Percentiles rank a stretch among this genome's conserved stretches.
Conservation (phyloP, 2,329 filamentous ascomycete genomes). For the Xylariaceae sp. region DNA sequence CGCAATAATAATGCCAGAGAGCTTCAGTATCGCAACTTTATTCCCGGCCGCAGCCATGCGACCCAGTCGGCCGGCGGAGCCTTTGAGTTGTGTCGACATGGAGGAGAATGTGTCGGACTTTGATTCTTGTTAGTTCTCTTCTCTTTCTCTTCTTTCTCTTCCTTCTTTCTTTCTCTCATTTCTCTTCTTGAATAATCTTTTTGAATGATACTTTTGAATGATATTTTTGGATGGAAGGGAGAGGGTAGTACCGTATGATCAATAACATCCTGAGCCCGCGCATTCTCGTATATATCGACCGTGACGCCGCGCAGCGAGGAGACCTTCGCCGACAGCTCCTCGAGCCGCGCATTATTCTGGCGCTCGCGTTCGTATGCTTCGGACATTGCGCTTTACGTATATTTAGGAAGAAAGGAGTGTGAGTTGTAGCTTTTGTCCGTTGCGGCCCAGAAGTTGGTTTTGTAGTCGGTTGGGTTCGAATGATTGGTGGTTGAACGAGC, state of each 20-base stretch:
- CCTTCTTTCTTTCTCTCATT: too few species aligned
- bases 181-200: too few species aligned
- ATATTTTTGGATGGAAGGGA: not conserved
- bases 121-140: not conserved
- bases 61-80: conserved; percentile 73
- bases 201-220: not conserved
- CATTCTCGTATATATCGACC: conserved; percentile 96
- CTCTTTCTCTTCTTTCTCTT: not conserved
- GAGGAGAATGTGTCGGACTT: conserved; percentile 87
- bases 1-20: conserved; percentile 75
- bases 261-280: conserved; percentile 79
- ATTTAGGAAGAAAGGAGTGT: not conserved
- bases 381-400: conserved; percentile 47
- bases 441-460: not conserved
- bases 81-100: conserved; percentile 76
- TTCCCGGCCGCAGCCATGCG: conserved; percentile 90
- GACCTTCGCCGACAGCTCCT: conserved; percentile 86
- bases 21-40: conserved; percentile 83
- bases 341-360: conserved; percentile 92
- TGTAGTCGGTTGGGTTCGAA: not conserved
- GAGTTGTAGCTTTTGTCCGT: not conserved
- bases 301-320: conserved; percentile 89
- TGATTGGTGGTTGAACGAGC: not conserved
- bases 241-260: conserved; percentile 68
- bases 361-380: conserved; percentile 74